Conservation (phyloP, 306 rosid genomes). For the Rosa rugosa region DNA sequence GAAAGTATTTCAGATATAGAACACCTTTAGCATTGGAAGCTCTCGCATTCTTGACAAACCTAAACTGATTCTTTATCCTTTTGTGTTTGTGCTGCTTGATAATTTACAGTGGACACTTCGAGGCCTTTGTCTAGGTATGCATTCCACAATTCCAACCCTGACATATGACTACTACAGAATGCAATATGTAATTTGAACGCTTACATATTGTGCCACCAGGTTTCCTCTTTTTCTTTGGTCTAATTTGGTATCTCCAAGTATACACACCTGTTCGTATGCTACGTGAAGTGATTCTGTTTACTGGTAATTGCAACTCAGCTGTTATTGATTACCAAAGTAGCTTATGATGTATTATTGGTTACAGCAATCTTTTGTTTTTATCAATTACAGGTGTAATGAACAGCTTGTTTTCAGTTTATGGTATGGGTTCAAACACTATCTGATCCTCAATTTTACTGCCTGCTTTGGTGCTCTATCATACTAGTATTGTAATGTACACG, state of each 20-base stretch:
- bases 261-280: slow-evolving; percentile 46
- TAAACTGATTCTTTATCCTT: slow-evolving; percentile 9
- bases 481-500: slow-evolving; percentile 1
- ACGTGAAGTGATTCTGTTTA: slow-evolving; percentile 55
- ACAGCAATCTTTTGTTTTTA: not conserved
- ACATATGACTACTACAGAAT: not conserved
- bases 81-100: not conserved
- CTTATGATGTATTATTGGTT: not conserved
- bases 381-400: slow-evolving; percentile 64
- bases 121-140: slow-evolving; percentile 64
- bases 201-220: slow-evolving; percentile 40
- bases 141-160: slow-evolving; percentile 2
- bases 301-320: slow-evolving; percentile 38
- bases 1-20: not conserved
- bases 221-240: slow-evolving; percentile 54
- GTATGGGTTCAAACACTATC: slow-evolving; percentile 32
- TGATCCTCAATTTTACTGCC: slow-evolving; percentile 10
- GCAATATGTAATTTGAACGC: slow-evolving; percentile 9
- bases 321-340: not conserved
- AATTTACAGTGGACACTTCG: slow-evolving; percentile 64
- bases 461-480: not conserved
- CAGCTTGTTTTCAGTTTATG: slow-evolving; percentile 65
- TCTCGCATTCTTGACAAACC: not conserved
- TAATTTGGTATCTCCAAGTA: slow-evolving; percentile 60
- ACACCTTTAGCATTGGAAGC: not conserved